These are phyloP conservation scores for Penicillium atrosanguineum DNA, from an alignment of 495 filamentous ascomycete genomes.

Conservation along the genomic window DNA sequence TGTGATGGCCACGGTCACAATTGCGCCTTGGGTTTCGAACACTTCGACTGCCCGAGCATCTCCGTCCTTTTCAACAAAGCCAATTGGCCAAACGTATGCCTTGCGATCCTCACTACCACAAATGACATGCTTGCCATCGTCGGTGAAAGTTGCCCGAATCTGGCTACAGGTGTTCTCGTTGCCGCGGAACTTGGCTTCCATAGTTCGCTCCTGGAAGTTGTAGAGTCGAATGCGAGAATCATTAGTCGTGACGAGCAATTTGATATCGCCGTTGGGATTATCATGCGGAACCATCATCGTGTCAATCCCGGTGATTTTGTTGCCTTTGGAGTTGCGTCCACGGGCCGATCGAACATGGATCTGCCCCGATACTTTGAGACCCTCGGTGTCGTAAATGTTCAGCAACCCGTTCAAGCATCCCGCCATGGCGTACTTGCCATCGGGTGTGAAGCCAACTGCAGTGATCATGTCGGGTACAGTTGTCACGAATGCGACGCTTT, in stretches of 20 bases:
- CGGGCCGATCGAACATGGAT: constrained; percentile 87
- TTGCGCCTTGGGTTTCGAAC: constrained; percentile 84
- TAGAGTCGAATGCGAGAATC: constrained; percentile 94
- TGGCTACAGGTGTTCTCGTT: constrained; percentile 91
- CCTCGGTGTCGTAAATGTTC: constrained; percentile 93
- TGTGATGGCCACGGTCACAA: constrained; percentile 83
- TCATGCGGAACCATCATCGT: constrained; percentile 62
- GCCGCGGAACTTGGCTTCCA: constrained; percentile 89
- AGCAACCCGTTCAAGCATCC: constrained; percentile 84
- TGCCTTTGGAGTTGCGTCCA: constrained; percentile 91
- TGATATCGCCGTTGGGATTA: constrained; percentile 68
- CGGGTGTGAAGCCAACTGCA: constrained; percentile 88
- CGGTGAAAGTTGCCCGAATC: constrained; percentile 85
- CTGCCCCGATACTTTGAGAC: constrained; percentile 76
- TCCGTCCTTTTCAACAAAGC: constrained; percentile 59
- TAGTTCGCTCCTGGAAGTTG: constrained; percentile 73
- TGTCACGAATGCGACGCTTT: constrained; percentile 83
- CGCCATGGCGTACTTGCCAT: constrained; percentile 86
- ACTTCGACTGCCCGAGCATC: constrained; percentile 80
- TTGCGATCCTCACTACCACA: constrained; percentile 91
- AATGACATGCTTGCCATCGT: constrained; percentile 83
- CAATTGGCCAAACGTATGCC: constrained; percentile 84
- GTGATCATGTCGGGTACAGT: constrained; percentile 87
- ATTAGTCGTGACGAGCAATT: constrained; percentile 89
- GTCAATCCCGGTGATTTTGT: constrained; percentile 95